Conservation (phyloP, 2,329 filamentous ascomycete species). For the Arthrobotrys megalospora region DNA sequence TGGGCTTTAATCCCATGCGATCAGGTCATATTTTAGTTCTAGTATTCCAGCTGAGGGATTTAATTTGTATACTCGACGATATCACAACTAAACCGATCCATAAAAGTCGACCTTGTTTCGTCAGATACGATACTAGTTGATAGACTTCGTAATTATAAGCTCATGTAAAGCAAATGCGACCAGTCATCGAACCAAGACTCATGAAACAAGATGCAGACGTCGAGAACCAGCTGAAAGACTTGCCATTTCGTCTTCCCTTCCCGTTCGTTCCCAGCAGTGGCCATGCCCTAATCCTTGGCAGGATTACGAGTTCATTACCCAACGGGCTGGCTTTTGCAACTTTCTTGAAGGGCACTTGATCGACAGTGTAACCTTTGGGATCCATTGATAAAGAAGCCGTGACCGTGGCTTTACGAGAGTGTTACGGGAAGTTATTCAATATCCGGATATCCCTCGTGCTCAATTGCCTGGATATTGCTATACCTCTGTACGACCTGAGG, state of each 20-base stretch:
- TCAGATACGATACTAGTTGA: background rate
- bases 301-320: conserved; percentile 47
- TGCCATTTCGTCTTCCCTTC: conserved; percentile 47
- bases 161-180: background rate
- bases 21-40: conserved; percentile 59
- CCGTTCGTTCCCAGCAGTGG: conserved; percentile 32
- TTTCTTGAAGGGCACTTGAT: conserved; percentile 27
- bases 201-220: conserved; percentile 15
- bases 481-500: conserved; percentile 31
- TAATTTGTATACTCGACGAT: conserved; percentile 25
- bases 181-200: conserved; percentile 10
- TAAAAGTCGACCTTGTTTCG: conserved; percentile 69
- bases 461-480: conserved; percentile 30
- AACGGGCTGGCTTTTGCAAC: conserved; percentile 15
- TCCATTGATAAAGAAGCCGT: conserved; percentile 41
- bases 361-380: conserved; percentile 40
- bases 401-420: conserved; percentile 9
- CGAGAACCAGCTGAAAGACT: conserved; percentile 14
- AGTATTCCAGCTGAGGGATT: conserved; percentile 42
- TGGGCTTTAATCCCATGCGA: conserved; percentile 43
- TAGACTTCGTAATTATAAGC: conserved; percentile 13
- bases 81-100: conserved; percentile 6
- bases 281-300: conserved; percentile 27
- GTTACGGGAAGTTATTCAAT: background rate
- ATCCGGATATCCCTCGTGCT: conserved; percentile 38